A percentile compares a stretch with the other conserved stretches of the same genome.
phyloP scores from a whole-genome alignment of 805 yeast genomes.

The Metschnikowia arizonensis region DNA sequence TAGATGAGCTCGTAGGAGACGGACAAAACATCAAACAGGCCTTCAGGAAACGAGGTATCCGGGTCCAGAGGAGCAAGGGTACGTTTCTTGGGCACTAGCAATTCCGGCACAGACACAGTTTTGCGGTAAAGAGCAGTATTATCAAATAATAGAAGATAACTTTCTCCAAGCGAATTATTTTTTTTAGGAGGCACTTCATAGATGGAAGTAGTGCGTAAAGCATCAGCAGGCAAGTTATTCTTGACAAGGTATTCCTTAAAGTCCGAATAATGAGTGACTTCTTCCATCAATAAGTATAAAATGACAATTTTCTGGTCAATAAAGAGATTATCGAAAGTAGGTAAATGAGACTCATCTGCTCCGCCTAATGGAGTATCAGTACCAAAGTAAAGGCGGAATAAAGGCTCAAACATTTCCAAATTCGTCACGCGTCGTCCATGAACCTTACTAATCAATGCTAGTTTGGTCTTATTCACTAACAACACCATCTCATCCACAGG shows the following conservation, averaged over 20 bases:
- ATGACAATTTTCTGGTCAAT: slow-evolving; percentile 49
- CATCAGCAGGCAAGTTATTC: slow-evolving; percentile 21
- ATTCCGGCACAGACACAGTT: slow-evolving; percentile 21
- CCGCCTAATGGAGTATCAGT: slow-evolving; percentile 29
- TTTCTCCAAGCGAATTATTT: slow-evolving; percentile 20
- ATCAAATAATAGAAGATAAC: slow-evolving; percentile 42
- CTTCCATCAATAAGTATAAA: slow-evolving; percentile 41
- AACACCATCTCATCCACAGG: slow-evolving; percentile 33
- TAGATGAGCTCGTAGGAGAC: slow-evolving; percentile 29
- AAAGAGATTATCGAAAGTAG: slow-evolving; percentile 35
- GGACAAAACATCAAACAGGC: slow-evolving; percentile 28
- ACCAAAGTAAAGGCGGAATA: slow-evolving; percentile 35
- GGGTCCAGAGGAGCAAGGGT: slow-evolving; percentile 33
- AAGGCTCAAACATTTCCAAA: slow-evolving; percentile 29
- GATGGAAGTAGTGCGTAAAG: slow-evolving; percentile 21
- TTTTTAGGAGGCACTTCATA: slow-evolving; percentile 5
- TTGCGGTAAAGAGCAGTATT: slow-evolving; percentile 50
- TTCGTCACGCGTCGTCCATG: slow-evolving; percentile 34
- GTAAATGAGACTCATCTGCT: slow-evolving; percentile 11
- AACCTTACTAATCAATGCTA: slow-evolving; percentile 38
- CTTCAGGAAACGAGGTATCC: slow-evolving; percentile 22
- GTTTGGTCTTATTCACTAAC: slow-evolving; percentile 42
- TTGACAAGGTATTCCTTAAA: slow-evolving; percentile 49
- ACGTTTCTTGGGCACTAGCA: slow-evolving; percentile 35
- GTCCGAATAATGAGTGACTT: slow-evolving; percentile 39